These are phyloP conservation scores for Claviceps maximensis DNA, from an alignment of 2,329 filamentous ascomycete species.

Conservation along the genomic window DNA sequence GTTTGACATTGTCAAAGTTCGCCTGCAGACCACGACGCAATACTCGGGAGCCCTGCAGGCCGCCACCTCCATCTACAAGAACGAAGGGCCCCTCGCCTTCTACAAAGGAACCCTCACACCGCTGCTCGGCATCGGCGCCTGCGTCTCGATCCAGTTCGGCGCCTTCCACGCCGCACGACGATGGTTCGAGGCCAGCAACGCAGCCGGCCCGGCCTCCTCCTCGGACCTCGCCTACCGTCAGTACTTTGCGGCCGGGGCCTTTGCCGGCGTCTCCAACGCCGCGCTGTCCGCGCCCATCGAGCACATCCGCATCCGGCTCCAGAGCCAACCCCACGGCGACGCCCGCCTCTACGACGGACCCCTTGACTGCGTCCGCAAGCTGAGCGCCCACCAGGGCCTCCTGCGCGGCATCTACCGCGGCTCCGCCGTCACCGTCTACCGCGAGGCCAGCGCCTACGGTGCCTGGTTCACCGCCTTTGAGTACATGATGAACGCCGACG, in stretches of 20 bases:
- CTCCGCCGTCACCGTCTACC: conserved; percentile 67
- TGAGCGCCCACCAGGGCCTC: conserved; percentile 51
- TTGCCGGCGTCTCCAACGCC: conserved; percentile 84
- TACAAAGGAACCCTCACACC: conserved; percentile 98
- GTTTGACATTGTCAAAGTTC: conserved; percentile 93
- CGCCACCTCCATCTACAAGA: conserved; percentile 70
- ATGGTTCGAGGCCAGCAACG: conserved; percentile 66
- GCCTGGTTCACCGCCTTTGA: conserved; percentile 93
- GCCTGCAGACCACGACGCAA: conserved; percentile 75
- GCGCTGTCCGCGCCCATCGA: conserved; percentile 85
- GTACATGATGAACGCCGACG: conserved; percentile 89
- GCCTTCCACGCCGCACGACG: conserved; percentile 89
- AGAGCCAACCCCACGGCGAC: conserved; percentile 87
- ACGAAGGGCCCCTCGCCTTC: conserved; percentile 83
- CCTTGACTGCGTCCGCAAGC: conserved; percentile 78
- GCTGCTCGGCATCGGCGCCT: conserved; percentile 89
- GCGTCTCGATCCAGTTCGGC: conserved; percentile 96
- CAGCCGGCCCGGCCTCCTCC: conserved; percentile 38
- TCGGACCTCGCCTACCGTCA: conserved; percentile 60
- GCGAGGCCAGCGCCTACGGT: conserved; percentile 91
- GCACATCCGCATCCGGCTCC: conserved; percentile 88
- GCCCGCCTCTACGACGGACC: conserved; percentile 70
- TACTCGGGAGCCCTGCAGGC: conserved; percentile 72
- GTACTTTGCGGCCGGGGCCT: conserved; percentile 83
- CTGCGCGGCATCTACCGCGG: conserved; percentile 73